Evolutionary conservation across 768 basidiomycete species (phyloP).

Genomic region (Glaciozyma martinii): DNA sequence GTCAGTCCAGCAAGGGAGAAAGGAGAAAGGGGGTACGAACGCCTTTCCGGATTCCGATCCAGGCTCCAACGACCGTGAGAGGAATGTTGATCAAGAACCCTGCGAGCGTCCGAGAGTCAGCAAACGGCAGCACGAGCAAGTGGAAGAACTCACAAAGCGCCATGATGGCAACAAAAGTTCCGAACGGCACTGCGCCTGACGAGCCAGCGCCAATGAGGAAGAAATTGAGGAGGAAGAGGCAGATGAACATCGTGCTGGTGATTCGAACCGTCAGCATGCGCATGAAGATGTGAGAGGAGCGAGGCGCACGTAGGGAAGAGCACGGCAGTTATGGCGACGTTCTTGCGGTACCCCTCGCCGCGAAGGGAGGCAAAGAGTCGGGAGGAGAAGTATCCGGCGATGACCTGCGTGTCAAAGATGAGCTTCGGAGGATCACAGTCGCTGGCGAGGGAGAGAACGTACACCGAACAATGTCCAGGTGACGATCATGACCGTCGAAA

Average conservation of each 20-base stretch:
- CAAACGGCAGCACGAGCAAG: conserved; percentile 50
- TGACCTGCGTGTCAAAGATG: conserved; percentile 13
- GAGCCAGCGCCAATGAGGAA: conserved; percentile 76
- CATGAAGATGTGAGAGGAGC: not conserved
- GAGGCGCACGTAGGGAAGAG: conserved; percentile 65
- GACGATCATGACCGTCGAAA: conserved; percentile 88
- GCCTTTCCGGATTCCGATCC: conserved; percentile 76
- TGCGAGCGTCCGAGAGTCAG: conserved; percentile 67
- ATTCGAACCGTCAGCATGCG: not conserved
- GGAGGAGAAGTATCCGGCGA: conserved; percentile 81
- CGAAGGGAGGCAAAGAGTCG: conserved; percentile 71
- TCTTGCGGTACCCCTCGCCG: conserved; percentile 67
- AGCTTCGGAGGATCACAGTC: not conserved
- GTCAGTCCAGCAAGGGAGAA: not conserved
- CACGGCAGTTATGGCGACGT: conserved; percentile 79
- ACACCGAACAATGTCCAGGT: conserved; percentile 87
- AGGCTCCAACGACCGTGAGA: conserved; percentile 73
- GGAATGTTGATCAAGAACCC: conserved; percentile 92
- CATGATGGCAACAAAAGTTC: conserved; percentile 39
- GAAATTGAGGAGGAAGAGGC: conserved; percentile 84
- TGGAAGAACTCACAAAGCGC: conserved; percentile 8
- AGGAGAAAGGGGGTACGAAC: conserved; percentile 45
- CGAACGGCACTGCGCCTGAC: conserved; percentile 93
- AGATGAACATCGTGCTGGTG: conserved; percentile 62
- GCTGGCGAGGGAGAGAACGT: not conserved